These are phyloP conservation scores for Linaria vulgaris DNA, from an alignment of 257 asterid genomes.

Conservation along the genomic window DNA sequence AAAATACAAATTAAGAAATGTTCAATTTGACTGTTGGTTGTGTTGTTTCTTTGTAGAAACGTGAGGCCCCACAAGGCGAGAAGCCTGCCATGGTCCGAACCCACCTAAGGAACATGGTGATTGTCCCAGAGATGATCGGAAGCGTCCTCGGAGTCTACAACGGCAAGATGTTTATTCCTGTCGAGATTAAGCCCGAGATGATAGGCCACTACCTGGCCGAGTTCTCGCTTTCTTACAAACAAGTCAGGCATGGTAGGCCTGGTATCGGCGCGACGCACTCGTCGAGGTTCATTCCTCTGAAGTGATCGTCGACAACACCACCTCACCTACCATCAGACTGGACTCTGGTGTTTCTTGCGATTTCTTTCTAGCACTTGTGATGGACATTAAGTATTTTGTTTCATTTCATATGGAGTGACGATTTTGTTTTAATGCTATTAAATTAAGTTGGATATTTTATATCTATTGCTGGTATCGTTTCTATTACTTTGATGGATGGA, in stretches of 20 bases:
- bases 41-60: slow-evolving; percentile 44
- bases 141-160: slow-evolving; percentile 80
- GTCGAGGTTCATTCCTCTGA: slow-evolving; percentile 87
- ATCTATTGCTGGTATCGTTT: too few species aligned
- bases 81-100: slow-evolving; percentile 78
- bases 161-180: slow-evolving; percentile 78
- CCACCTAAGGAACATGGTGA: slow-evolving; percentile 78
- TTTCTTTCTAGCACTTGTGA: too few species aligned
- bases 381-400: too few species aligned
- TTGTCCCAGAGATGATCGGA: slow-evolving; percentile 93
- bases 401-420: too few species aligned
- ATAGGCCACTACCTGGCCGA: slow-evolving; percentile 83
- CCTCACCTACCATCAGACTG: slow-evolving; percentile 8
- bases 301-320: slow-evolving; percentile 42
- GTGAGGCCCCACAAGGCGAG: slow-evolving; percentile 78
- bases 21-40: neutral
- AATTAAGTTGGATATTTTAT: too few species aligned
- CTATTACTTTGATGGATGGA: too few species aligned
- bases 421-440: too few species aligned
- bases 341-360: too few species aligned
- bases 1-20: too few species aligned
- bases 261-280: slow-evolving; percentile 97
- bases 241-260: slow-evolving; percentile 88
- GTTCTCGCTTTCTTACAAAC: slow-evolving; percentile 82
- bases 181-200: slow-evolving; percentile 85